Evolutionary conservation across 2,329 filamentous ascomycete species (phyloP), one percentile per base, ranked within the genome.

Genomic region (Aphanocladium album): DNA sequence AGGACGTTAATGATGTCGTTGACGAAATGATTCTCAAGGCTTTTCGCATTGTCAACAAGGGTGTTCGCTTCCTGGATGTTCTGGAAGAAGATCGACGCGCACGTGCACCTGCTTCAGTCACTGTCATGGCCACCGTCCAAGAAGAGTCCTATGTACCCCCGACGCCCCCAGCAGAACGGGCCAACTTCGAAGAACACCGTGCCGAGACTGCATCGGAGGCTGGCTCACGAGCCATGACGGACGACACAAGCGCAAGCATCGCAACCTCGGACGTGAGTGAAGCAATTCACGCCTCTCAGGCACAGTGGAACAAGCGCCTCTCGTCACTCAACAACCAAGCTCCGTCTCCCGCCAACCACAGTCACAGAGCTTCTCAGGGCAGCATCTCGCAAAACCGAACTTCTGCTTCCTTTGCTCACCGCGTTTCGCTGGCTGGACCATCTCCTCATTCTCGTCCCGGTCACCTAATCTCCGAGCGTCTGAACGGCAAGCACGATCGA

Each of bases 1-100:
- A 88, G 33, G 81, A 85, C 50, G 79, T 89, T 14, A 91, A 91
- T 68, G 85, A 89, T 67, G 84, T 93, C 61, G 84, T 97, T 61
- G 93, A 98, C 69, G 90, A 96, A 72, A 91, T 98, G 84, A 89
- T 98, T 25, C 78, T 96, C 57, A 95, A 93, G 73, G 93, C 93
- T 0, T 98, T 96, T 78, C 92, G 90, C 70, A 92, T 98, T 57
- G 90, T 96, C n/a, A 93, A 88, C 52, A 88, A 93, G 68, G 92
- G 90, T 16, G 91, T 97, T 27, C 84, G 89, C 49, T 98, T 99
- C 69, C 81, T 96, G 46, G 95, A 99, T 67, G 82, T 93, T 2
- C 87, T 95, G 77, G 88, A 90, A 41, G 89, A 86, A 17, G 84
- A 88, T 67, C 74, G 79, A 51, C 77, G 77, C 62, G 71, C 75